phyloP scores from a whole-genome alignment of 345 rosid species.

The Aquilaria sinensis region DNA sequence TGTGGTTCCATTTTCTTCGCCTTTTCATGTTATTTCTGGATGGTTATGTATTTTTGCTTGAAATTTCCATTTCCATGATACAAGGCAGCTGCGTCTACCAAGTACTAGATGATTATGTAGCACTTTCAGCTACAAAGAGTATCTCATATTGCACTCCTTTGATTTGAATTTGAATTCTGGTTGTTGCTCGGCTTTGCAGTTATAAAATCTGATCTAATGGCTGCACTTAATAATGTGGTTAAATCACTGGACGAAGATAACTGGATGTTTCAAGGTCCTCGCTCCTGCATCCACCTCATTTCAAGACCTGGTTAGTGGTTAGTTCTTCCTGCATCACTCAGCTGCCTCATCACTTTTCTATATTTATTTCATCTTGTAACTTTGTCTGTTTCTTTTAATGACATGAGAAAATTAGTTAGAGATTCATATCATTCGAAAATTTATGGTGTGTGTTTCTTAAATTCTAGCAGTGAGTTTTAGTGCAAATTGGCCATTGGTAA shows the following conservation, averaged over 20 bases:
- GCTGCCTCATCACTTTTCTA: too few relatives aligned
- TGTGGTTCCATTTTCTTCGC: too few relatives aligned
- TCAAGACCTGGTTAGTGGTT: slow-evolving; percentile 59
- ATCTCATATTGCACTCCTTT: not conserved
- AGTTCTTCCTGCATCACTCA: not conserved
- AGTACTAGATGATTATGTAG: too few relatives aligned
- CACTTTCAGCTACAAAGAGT: too few relatives aligned
- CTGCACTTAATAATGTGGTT: slow-evolving; percentile 67
- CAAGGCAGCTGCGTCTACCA: too few relatives aligned
- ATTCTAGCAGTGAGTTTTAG: not conserved
- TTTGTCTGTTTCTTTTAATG: not conserved
- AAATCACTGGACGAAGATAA: slow-evolving; percentile 86
- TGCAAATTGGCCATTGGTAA: not conserved
- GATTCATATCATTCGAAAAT: too few relatives aligned
- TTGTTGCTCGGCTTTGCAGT: slow-evolving; percentile 30
- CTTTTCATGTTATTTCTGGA: too few relatives aligned
- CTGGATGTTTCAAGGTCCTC: slow-evolving; percentile 94
- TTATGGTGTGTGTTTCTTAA: not conserved
- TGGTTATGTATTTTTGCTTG: too few relatives aligned
- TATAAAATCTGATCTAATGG: slow-evolving; percentile 72
- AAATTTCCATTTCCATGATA: too few relatives aligned
- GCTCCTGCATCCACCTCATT: slow-evolving; percentile 70
- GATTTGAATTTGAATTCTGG: not conserved
- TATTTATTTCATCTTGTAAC: not conserved
- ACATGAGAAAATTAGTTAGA: not conserved